These are phyloP conservation scores for Candida golubevii DNA, from an alignment of 805 yeast genomes.

Conservation along the genomic window DNA sequence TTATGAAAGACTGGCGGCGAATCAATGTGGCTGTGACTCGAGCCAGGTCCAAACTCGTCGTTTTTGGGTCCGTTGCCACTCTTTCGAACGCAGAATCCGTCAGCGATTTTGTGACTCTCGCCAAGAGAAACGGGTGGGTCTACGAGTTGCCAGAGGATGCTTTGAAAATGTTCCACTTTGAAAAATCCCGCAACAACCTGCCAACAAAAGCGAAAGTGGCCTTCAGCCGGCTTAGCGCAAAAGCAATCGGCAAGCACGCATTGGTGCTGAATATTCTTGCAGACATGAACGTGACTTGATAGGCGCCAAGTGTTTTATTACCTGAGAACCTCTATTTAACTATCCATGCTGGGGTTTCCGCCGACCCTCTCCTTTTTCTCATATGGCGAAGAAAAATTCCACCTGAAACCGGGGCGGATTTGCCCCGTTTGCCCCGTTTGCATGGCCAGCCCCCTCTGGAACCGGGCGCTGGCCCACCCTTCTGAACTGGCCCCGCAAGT, in stretches of 20 bases:
- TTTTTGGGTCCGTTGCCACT: conserved; percentile 74
- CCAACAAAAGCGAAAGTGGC: not conserved
- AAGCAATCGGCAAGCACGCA: conserved; percentile 19
- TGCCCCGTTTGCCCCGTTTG: conserved; percentile 5
- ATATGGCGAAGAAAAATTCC: conserved; percentile 34
- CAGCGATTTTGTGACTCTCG: conserved; percentile 54
- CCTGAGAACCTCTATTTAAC: too few species aligned
- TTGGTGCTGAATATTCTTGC: conserved; percentile 28
- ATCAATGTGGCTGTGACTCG: conserved; percentile 93
- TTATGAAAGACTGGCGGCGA: conserved; percentile 85
- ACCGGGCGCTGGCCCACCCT: conserved; percentile 12
- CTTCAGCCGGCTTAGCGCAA: conserved; percentile 5
- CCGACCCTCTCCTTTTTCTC: not conserved
- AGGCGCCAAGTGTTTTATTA: too few species aligned
- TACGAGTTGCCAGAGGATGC: conserved; percentile 50
- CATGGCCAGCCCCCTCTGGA: conserved; percentile 1
- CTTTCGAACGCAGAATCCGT: conserved; percentile 49
- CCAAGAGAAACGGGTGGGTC: conserved; percentile 60
- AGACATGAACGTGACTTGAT: conserved; percentile 16
- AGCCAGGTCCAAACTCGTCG: conserved; percentile 76
- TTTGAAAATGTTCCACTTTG: conserved; percentile 31
- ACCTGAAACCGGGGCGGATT: conserved; percentile 6
- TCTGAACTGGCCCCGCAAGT: conserved; percentile 24
- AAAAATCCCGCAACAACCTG: conserved; percentile 2
- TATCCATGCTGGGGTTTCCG: too few species aligned